Percentiles rank a stretch among this genome's conserved stretches.
These are phyloP conservation scores for Rutstroemia sydowiana DNA, from an alignment of 2,329 filamentous ascomycete species.

Conservation along the genomic window DNA sequence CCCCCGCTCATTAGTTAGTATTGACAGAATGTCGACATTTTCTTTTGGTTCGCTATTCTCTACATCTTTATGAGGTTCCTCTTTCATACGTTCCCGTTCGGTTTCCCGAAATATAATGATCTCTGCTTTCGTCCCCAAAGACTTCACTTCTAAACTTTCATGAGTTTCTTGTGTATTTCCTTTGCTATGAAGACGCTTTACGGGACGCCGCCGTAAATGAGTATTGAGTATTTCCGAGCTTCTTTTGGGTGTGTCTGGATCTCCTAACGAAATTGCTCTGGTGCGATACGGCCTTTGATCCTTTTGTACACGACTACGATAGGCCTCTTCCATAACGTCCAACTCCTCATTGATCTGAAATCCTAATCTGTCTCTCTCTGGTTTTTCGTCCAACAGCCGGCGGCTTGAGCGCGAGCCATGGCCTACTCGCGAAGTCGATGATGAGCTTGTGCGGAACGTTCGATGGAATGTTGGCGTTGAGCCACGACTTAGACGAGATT, in stretches of 20 bases:
- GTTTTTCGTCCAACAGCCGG: no score
- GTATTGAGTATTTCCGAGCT: no score
- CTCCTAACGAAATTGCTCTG: no score
- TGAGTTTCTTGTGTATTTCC: slow-evolving; percentile 18
- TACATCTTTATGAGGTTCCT: neutral
- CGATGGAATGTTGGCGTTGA: neutral
- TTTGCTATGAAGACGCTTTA: slow-evolving; percentile 15
- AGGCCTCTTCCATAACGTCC: no score
- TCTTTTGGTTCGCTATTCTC: slow-evolving; percentile 10
- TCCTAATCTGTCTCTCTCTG: no score
- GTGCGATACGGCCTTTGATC: no score
- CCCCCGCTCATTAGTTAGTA: slow-evolving; percentile 25
- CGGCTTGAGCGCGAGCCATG: neutral
- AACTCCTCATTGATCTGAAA: no score
- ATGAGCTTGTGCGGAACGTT: slow-evolving; percentile 6
- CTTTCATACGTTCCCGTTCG: no score
- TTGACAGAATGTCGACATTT: slow-evolving; percentile 26
- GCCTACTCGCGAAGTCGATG: neutral
- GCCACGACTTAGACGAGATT: slow-evolving; percentile 20
- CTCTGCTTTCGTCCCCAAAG: slow-evolving; percentile 20
- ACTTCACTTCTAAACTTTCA: slow-evolving; percentile 14
- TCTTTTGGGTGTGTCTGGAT: no score
- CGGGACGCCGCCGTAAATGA: no score
- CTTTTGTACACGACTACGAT: no score
- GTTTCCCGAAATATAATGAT: slow-evolving; percentile 29